These are phyloP conservation scores for Plenodomus biglobosus DNA, from an alignment of 2,329 filamentous ascomycete genomes.

Conservation along the genomic window DNA sequence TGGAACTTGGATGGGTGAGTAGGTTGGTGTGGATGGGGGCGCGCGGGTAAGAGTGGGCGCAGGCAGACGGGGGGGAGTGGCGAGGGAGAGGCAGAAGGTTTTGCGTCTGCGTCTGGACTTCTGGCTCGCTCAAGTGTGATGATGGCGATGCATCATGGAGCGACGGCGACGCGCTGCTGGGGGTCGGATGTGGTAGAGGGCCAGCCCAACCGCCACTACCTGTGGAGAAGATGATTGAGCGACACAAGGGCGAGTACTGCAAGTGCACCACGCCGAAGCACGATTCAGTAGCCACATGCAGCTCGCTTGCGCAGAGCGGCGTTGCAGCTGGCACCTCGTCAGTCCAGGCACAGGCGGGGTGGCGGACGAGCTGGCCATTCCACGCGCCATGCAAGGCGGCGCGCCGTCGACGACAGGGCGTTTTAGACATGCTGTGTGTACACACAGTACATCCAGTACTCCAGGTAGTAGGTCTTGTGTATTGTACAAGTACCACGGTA, in stretches of 20 bases:
- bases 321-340: background rate
- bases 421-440: too few species aligned
- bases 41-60: background rate
- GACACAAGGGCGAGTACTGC: constrained; percentile 22
- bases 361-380: constrained; percentile 17
- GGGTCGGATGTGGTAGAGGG: background rate
- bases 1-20: too few species aligned
- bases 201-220: background rate
- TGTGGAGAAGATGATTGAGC: constrained; percentile 9
- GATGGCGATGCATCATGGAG: too few species aligned
- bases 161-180: background rate
- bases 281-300: constrained; percentile 8
- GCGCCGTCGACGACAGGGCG: background rate
- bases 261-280: constrained; percentile 13
- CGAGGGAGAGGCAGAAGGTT: background rate
- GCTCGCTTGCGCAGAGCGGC: constrained; percentile 28
- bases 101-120: too few species aligned
- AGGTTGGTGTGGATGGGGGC: background rate
- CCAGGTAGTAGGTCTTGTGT: too few species aligned
- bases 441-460: too few species aligned
- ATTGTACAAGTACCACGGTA: too few species aligned
- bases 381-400: constrained; percentile 24
- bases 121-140: too few species aligned
- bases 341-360: constrained; percentile 25
- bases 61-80: background rate